Evolutionary conservation across 2,329 filamentous ascomycete species (phyloP).

Genomic region (Stachybotrys elegans): DNA sequence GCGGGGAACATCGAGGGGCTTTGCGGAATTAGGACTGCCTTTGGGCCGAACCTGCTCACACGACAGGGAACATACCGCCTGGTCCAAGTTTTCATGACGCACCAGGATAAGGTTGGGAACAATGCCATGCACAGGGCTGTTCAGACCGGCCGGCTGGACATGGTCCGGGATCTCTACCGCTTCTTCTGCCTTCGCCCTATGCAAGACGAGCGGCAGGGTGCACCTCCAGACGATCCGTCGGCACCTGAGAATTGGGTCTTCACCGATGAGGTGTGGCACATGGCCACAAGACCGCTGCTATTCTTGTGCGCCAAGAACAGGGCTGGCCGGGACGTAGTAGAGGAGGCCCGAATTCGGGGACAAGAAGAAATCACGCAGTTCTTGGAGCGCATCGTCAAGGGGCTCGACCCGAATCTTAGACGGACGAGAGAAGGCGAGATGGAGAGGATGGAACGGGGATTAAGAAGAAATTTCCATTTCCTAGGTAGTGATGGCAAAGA

Average conservation of each 20-base stretch:
- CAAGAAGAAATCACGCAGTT: conserved; percentile 1
- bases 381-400: not conserved
- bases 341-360: not conserved
- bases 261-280: not conserved
- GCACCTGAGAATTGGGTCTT: not conserved
- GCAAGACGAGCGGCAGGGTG: not conserved
- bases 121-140: not conserved
- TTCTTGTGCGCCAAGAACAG: not conserved
- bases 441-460: not conserved
- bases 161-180: not conserved
- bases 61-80: not conserved
- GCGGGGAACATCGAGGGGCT: not conserved
- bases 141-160: not conserved
- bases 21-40: not conserved
- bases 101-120: conserved; percentile 1
- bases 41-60: not conserved
- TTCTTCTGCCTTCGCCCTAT: not conserved
- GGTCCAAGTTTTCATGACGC: not conserved
- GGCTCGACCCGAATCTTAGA: not conserved
- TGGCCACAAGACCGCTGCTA: not conserved
- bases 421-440: not conserved
- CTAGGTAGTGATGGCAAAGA: not conserved
- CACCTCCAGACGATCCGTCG: not conserved
- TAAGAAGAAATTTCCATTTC: not conserved
- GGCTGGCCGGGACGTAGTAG: not conserved